These are phyloP conservation scores for Auricularia heimuer DNA, from an alignment of 768 basidiomycete species.

Conservation along the genomic window DNA sequence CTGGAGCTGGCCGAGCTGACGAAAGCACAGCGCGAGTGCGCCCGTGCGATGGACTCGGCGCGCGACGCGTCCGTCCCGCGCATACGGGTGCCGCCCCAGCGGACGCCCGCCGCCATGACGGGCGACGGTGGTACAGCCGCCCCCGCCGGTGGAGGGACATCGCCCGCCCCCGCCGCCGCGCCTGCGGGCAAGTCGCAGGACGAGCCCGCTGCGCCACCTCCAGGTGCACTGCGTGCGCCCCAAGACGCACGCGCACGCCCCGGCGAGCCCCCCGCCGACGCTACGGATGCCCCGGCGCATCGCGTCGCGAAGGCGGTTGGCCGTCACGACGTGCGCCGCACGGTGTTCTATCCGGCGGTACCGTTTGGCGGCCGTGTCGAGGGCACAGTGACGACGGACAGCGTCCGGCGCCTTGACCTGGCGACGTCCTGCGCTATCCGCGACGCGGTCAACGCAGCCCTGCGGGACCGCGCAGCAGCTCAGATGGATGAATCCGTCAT, in stretches of 20 bases:
- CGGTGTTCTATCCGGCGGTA: neutral
- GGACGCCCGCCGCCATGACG: too few relatives aligned
- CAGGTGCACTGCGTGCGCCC: too few relatives aligned
- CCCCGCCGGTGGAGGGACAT: too few relatives aligned
- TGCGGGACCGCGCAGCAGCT: neutral
- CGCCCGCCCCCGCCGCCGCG: too few relatives aligned
- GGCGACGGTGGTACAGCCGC: too few relatives aligned
- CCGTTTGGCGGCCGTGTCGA: neutral
- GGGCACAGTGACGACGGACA: neutral
- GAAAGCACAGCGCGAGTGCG: neutral
- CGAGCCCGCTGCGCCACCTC: too few relatives aligned
- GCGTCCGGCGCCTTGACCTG: neutral
- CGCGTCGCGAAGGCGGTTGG: neutral
- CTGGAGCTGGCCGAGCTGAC: neutral
- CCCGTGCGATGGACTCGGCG: neutral
- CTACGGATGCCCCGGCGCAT: too few relatives aligned
- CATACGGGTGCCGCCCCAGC: too few relatives aligned
- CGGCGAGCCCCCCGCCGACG: too few relatives aligned
- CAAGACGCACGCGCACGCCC: too few relatives aligned
- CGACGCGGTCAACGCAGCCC: neutral
- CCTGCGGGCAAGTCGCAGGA: too few relatives aligned
- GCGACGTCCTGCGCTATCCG: neutral
- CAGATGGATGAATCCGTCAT: neutral
- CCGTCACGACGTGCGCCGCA: neutral
- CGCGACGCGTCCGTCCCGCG: too few relatives aligned